Percentiles rank a stretch among this genome's conserved stretches.
Conservation (phyloP, 176 grass and related monocot genomes). For the Musa beccarii region DNA sequence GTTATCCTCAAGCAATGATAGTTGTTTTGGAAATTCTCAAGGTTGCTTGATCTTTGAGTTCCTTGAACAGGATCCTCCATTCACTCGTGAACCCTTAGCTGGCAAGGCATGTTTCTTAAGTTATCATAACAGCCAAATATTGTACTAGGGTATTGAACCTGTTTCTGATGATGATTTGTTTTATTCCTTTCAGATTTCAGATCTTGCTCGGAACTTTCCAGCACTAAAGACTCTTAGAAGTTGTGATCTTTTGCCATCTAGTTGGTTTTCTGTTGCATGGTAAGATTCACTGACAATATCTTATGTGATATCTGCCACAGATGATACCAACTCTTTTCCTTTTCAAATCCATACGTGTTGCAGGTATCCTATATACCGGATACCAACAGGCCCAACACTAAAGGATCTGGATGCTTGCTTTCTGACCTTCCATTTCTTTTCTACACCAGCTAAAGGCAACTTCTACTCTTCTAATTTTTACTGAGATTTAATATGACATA, state of each 20-base stretch:
- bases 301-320: background rate
- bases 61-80: conserved; percentile 39
- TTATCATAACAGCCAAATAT: background rate
- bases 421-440: conserved; percentile 55
- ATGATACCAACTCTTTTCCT: background rate
- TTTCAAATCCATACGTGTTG: background rate
- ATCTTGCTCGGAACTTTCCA: conserved; percentile 37
- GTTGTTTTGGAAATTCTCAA: conserved; percentile 30
- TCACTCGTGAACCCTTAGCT: conserved; percentile 41
- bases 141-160: background rate
- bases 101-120: conserved; percentile 28
- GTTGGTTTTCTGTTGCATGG: conserved; percentile 84
- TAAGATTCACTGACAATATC: conserved; percentile 8
- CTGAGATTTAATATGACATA: too few species aligned
- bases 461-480: background rate
- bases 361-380: conserved; percentile 76
- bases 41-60: conserved; percentile 39
- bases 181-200: conserved; percentile 27
- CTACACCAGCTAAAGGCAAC: conserved; percentile 30
- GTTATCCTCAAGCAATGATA: conserved; percentile 34
- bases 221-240: conserved; percentile 43
- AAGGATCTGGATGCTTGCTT: conserved; percentile 69
- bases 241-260: conserved; percentile 48
- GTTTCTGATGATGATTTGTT: background rate
- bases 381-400: conserved; percentile 44